Percentiles rank a stretch among this genome's conserved stretches.
Conservation (phyloP, 306 rosid genomes). For the Acacia confusa region DNA sequence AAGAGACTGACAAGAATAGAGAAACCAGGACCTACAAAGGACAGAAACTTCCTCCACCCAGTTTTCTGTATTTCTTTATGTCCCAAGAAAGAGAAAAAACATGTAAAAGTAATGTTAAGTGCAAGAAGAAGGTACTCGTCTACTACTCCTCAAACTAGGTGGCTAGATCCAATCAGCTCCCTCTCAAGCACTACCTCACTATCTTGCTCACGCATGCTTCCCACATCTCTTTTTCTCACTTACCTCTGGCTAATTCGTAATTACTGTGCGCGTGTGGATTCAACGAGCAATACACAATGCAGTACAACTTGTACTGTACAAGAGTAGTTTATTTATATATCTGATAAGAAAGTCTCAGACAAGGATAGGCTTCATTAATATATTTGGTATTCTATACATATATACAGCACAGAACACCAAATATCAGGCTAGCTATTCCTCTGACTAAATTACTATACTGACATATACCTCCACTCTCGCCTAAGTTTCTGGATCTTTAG, state of each 20-base stretch:
- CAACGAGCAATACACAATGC: neutral
- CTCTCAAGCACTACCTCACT: neutral
- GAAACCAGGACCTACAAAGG: constrained; percentile 60
- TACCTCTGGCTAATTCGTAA: neutral
- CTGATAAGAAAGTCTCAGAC: neutral
- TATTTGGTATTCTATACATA: no score
- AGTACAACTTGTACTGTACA: no score
- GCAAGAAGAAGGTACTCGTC: no score
- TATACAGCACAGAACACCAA: no score
- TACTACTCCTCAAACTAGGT: no score
- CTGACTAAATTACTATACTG: neutral
- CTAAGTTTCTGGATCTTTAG: neutral
- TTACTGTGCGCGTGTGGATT: neutral
- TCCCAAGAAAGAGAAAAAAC: no score
- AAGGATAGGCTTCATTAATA: no score
- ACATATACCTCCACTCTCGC: neutral
- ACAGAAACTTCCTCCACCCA: constrained; percentile 71
- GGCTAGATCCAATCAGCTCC: no score
- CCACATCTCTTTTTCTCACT: neutral
- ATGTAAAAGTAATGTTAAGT: no score
- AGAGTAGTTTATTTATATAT: no score
- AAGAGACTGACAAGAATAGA: no score
- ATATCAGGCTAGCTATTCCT: neutral
- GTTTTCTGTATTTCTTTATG: constrained; percentile 40
- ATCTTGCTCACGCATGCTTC: neutral